Evolutionary conservation across 148 eudicot genomes (phyloP).

Genomic region (Rhododendron molle): DNA sequence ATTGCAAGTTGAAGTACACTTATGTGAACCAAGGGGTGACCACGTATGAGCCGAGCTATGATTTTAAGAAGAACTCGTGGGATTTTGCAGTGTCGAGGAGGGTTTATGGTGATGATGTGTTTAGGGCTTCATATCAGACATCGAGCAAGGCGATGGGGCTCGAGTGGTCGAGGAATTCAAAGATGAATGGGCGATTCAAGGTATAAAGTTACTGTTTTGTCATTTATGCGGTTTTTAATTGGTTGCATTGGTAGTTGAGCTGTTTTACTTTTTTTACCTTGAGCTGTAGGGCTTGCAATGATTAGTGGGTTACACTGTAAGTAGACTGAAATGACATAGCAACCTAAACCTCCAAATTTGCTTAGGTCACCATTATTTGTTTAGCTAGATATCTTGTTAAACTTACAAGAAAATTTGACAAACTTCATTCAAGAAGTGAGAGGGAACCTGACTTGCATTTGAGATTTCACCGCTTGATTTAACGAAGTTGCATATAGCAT

Average conservation of each 20-base stretch:
- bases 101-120: conserved; percentile 60
- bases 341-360: background rate
- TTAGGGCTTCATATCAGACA: conserved; percentile 79
- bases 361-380: background rate
- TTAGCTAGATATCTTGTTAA: background rate
- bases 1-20: conserved; percentile 67
- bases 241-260: background rate
- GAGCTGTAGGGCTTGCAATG: background rate
- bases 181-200: conserved; percentile 60
- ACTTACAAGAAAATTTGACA: background rate
- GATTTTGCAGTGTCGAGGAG: conserved; percentile 66
- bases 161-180: conserved; percentile 75
- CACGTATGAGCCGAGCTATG: conserved; percentile 73
- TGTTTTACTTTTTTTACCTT: background rate
- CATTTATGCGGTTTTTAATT: background rate
- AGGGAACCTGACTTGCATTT: background rate
- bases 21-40: conserved; percentile 59
- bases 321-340: background rate
- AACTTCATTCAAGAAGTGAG: background rate
- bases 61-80: conserved; percentile 70
- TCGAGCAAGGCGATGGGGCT: conserved; percentile 56
- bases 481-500: background rate
- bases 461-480: background rate
- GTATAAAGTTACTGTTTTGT: conserved; percentile 28
- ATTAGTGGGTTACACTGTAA: background rate